Conservation (phyloP, 2,329 filamentous ascomycete genomes). For the Pseudogymnoascus sp. region DNA sequence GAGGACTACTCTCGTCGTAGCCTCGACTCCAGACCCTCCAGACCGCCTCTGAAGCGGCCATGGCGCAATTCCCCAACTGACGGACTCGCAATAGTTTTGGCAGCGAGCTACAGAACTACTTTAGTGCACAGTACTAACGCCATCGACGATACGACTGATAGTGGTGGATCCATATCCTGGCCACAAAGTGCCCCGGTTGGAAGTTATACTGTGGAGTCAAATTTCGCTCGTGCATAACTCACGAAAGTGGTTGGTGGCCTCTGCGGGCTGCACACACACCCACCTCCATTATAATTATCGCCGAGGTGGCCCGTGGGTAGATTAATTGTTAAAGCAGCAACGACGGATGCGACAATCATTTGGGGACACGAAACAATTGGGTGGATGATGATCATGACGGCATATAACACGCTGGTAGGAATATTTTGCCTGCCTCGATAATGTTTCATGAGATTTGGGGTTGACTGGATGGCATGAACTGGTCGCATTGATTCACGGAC, state of each 20-base stretch:
- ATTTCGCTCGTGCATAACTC: slow-evolving; percentile 4
- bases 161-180: slow-evolving; percentile 4
- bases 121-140: not conserved
- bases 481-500: not conserved
- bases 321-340: slow-evolving; percentile 1
- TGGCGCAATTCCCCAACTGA: not conserved
- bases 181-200: not conserved
- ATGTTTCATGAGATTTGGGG: not conserved
- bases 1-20: not conserved
- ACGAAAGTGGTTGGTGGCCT: slow-evolving; percentile 7
- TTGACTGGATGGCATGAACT: not conserved
- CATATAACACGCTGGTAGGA: slow-evolving; percentile 1
- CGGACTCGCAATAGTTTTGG: slow-evolving; percentile 6
- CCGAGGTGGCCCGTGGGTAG: slow-evolving; percentile 3
- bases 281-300: not conserved
- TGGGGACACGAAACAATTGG: slow-evolving; percentile 7
- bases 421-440: not conserved
- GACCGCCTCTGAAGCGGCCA: not conserved
- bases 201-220: slow-evolving; percentile 8
- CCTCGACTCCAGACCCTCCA: not conserved
- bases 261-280: not conserved
- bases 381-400: not conserved
- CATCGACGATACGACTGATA: slow-evolving; percentile 4
- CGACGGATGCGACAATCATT: slow-evolving; percentile 2
- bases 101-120: not conserved